Conservation (phyloP, 306 rosid genomes). For the Quercus bicolor region DNA sequence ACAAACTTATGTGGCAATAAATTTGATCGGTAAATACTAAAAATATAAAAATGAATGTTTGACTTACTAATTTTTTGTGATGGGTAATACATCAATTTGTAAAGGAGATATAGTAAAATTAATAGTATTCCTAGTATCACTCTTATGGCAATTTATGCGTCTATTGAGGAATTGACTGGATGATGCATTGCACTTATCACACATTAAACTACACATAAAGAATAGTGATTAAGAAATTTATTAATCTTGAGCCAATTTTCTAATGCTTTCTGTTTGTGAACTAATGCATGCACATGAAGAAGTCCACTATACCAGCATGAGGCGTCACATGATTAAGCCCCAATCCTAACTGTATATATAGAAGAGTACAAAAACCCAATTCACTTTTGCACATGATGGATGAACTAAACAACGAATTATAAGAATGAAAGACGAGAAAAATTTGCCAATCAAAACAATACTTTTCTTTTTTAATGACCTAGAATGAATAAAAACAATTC, state of each 20-base stretch:
- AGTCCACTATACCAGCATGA: background rate
- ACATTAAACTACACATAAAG: background rate
- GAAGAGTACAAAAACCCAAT: background rate
- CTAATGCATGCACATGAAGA: slow-evolving; percentile 14
- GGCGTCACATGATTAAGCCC: slow-evolving; percentile 12
- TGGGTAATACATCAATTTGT: too few species aligned
- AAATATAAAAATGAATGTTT: too few species aligned
- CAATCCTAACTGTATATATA: background rate
- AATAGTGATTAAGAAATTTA: background rate
- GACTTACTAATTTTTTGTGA: too few species aligned
- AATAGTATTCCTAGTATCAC: too few species aligned
- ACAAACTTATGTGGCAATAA: too few species aligned
- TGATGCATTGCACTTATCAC: background rate
- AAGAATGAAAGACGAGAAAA: background rate
- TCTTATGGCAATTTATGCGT: background rate
- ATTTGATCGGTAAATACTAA: too few species aligned
- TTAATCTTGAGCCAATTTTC: background rate
- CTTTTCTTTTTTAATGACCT: too few species aligned
- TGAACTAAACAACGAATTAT: background rate
- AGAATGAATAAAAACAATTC: too few species aligned
- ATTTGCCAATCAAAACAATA: too few species aligned
- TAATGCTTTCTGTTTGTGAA: background rate
- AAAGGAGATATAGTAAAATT: too few species aligned
- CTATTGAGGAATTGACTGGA: background rate
- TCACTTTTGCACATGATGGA: background rate